Base-by-base conservation (phyloP, 2,329 filamentous ascomycete species). In the Colletotrichum tropicicola region DNA sequence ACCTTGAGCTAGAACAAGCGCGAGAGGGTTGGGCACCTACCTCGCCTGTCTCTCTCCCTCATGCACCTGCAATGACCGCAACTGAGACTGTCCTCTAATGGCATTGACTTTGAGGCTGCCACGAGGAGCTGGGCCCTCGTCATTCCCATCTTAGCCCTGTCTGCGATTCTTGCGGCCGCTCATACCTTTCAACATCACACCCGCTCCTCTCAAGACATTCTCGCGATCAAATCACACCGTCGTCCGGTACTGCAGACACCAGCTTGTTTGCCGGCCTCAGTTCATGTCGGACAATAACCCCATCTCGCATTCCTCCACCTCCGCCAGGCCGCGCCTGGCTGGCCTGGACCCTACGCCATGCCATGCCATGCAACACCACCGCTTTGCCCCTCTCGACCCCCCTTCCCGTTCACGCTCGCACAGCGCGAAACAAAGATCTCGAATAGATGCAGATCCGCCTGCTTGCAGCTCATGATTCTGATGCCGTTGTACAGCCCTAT, bases 401-500 rank as follows among this genome's bases (percentile, higher is more conserved):
- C 45, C 32, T 47, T 32, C 28, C 61, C n/a, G 23, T 28, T 21
- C 47, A 49, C 17, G 49, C 43, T 62, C 28, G 51, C 43, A 64
- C 49, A 59, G 15, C 48, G 32, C 60, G 60, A 59, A 54, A 65
- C 62, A 57, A 37, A 73, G 71, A 72, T 72, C 69, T 71, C 65
- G 66, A 69, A 69, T 68, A 69, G 65, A 65, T 68, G 69, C 59
- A 70, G 70, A 72, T 72, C 37, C 67, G 64, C 67, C 49, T 67
- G 49, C 48, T 59, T 68, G 59, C 65, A 65, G 45, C 8, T 52
- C 12, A 39, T 65, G 59, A 60, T 47, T 59, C 59, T 68, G 56
- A 65, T 67, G 52, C 65, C 41, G 56, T 67, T 48, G 56, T 56
- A 65, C 59, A 57, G 55, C 58, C 62, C 51, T 45, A 47, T 41